Conservation (phyloP, 2,329 filamentous ascomycete genomes). For the Pyrenochaeta sp. region DNA sequence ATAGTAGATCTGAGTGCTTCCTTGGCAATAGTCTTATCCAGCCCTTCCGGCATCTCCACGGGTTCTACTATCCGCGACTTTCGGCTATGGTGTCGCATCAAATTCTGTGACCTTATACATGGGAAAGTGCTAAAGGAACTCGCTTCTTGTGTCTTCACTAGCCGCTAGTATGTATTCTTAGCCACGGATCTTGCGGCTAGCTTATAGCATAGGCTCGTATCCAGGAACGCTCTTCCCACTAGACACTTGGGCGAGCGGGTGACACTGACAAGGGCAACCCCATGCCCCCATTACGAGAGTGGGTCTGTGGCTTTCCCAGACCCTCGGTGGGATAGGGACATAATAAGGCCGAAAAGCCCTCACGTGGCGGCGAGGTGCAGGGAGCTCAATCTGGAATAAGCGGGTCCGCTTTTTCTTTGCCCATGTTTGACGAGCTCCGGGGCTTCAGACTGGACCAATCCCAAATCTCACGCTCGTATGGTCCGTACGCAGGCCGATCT, state of each 20-base stretch:
- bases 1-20: neutral
- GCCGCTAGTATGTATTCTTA: conserved; percentile 10
- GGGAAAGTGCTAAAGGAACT: neutral
- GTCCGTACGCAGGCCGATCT: conserved; percentile 18
- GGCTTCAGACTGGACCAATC: conserved; percentile 16
- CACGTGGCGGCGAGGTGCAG: conserved; percentile 40
- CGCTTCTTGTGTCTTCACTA: neutral
- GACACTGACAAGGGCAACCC: conserved; percentile 36
- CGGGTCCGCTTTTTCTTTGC: conserved; percentile 13
- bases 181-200: conserved; percentile 25
- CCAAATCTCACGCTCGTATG: conserved; percentile 5
- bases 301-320: conserved; percentile 35
- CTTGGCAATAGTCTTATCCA: conserved; percentile 15
- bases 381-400: conserved; percentile 14
- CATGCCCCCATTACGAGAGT: conserved; percentile 32
- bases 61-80: neutral
- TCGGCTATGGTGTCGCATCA: neutral
- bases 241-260: conserved; percentile 31
- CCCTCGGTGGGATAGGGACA: conserved; percentile 31
- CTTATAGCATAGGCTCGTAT: conserved; percentile 16
- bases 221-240: conserved; percentile 35
- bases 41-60: conserved; percentile 3
- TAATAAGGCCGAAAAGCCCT: conserved; percentile 35
- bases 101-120: neutral
- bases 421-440: conserved; percentile 27